Conservation (phyloP, 2,329 filamentous ascomycete genomes). For the Botrytis galanthina region DNA sequence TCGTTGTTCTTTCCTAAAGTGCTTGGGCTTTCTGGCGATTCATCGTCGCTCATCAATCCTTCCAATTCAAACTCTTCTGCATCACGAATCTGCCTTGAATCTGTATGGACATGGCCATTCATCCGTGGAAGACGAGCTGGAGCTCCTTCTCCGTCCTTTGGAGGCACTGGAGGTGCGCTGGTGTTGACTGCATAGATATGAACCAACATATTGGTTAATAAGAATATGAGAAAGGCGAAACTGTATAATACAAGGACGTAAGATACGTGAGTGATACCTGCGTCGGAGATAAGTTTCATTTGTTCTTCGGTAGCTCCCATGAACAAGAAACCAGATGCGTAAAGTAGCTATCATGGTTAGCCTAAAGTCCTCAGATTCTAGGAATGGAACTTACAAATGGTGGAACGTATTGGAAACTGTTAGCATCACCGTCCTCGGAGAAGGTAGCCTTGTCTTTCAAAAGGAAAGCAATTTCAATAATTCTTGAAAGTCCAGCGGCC, state of each 20-base stretch:
- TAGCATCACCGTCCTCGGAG: conserved; percentile 67
- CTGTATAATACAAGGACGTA: conserved; percentile 93
- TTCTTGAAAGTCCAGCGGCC: conserved; percentile 77
- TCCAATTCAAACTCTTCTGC: conserved; percentile 94
- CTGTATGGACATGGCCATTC: conserved; percentile 41
- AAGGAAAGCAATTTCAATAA: conserved; percentile 90
- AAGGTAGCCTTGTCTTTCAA: conserved; percentile 68
- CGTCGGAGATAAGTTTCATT: conserved; percentile 72
- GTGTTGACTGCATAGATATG: conserved; percentile 70
- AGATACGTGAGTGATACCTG: conserved; percentile 80
- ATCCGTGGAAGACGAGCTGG: conserved; percentile 30
- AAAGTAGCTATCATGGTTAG: conserved; percentile 65
- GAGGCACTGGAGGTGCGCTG: conserved; percentile 40
- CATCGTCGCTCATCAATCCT: conserved; percentile 84
- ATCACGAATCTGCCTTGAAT: conserved; percentile 64
- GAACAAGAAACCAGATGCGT: conserved; percentile 91
- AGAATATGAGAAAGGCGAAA: conserved; percentile 83
- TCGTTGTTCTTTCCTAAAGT: conserved; percentile 48
- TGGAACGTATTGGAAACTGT: conserved; percentile 70
- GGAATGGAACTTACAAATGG: conserved; percentile 59
- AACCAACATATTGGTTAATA: conserved; percentile 85
- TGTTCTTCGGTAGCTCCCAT: conserved; percentile 98
- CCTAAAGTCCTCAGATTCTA: conserved; percentile 21
- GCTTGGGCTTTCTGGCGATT: conserved; percentile 57
- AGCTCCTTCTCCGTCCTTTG: conserved; percentile 35